Conservation (phyloP, 1,284 basidiomycete species). For the Puccinia horiana region DNA sequence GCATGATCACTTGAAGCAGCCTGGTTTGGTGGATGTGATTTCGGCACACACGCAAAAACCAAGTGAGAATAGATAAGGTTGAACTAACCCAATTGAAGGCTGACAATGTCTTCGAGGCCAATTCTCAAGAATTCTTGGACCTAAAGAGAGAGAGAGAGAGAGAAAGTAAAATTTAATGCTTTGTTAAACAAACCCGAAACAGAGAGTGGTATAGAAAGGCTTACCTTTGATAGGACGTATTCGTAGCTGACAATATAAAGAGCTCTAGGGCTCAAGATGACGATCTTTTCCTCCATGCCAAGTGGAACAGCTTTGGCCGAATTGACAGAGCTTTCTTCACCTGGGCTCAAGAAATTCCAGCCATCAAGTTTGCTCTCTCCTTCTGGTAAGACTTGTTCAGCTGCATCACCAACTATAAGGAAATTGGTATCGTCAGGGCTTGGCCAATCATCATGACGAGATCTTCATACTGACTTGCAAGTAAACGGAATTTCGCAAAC, state of each 20-base stretch:
- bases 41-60: not conserved
- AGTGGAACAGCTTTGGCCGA: slow-evolving; percentile 68
- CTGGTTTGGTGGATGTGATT: not conserved
- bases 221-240: slow-evolving; percentile 82
- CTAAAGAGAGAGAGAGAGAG: slow-evolving; percentile 65
- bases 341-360: slow-evolving; percentile 88
- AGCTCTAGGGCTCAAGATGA: slow-evolving; percentile 67
- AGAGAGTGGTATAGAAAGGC: not conserved
- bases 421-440: not conserved
- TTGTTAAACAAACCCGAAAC: not conserved
- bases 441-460: slow-evolving; percentile 51
- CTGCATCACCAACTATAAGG: slow-evolving; percentile 70
- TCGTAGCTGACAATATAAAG: slow-evolving; percentile 78
- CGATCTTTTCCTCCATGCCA: slow-evolving; percentile 82
- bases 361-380: slow-evolving; percentile 78
- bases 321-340: slow-evolving; percentile 65
- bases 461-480: slow-evolving; percentile 64
- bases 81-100: slow-evolving; percentile 73
- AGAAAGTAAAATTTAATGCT: not conserved
- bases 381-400: slow-evolving; percentile 75
- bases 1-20: not conserved
- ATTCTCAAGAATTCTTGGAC: slow-evolving; percentile 65
- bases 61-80: not conserved
- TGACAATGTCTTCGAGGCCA: slow-evolving; percentile 77
- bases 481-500: slow-evolving; percentile 79